These are phyloP conservation scores for Anthoceros angustus DNA, from an alignment of 225 moss, liverwort and hornwort genomes.

Conservation along the genomic window DNA sequence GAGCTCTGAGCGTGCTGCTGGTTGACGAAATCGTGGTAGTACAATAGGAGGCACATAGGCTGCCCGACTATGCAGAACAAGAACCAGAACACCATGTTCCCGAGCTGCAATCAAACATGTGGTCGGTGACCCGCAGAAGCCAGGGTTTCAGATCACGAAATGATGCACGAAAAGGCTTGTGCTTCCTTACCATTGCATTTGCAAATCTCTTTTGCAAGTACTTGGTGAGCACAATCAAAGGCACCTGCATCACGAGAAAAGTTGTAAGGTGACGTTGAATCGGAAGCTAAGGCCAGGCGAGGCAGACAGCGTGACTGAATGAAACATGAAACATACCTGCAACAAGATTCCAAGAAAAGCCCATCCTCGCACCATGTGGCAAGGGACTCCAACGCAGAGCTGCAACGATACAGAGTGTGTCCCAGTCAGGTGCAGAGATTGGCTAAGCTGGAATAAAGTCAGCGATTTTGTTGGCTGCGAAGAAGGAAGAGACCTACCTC, in stretches of 20 bases:
- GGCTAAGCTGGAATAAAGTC: too few relatives aligned
- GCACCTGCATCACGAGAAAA: slow-evolving; percentile 33
- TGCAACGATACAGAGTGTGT: slow-evolving; percentile 7
- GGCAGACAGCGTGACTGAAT: too few relatives aligned
- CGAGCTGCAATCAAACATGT: slow-evolving; percentile 38
- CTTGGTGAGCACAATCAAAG: slow-evolving; percentile 66
- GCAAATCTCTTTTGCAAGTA: slow-evolving; percentile 44
- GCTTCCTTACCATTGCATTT: slow-evolving; percentile 54
- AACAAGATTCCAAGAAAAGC: slow-evolving; percentile 92
- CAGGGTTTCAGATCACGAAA: too few relatives aligned
- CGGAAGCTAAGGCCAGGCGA: too few relatives aligned
- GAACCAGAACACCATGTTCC: slow-evolving; percentile 97
- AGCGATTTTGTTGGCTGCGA: too few relatives aligned
- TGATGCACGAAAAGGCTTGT: too few relatives aligned
- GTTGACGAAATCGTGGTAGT: slow-evolving; percentile 90
- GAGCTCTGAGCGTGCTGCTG: slow-evolving; percentile 13
- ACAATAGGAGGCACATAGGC: slow-evolving; percentile 92
- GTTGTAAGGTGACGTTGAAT: too few relatives aligned
- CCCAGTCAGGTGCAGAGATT: background rate
- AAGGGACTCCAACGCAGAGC: slow-evolving; percentile 83
- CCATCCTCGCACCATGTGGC: slow-evolving; percentile 97
- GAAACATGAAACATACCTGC: slow-evolving; percentile 31
- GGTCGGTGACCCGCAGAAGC: too few relatives aligned
- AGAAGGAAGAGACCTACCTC: slow-evolving; percentile 42
- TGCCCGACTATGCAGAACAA: slow-evolving; percentile 99